Percentiles rank a stretch among this genome's conserved stretches.
Conservation (phyloP, 805 yeast species). For the Cyberlindnera suaveolens region DNA sequence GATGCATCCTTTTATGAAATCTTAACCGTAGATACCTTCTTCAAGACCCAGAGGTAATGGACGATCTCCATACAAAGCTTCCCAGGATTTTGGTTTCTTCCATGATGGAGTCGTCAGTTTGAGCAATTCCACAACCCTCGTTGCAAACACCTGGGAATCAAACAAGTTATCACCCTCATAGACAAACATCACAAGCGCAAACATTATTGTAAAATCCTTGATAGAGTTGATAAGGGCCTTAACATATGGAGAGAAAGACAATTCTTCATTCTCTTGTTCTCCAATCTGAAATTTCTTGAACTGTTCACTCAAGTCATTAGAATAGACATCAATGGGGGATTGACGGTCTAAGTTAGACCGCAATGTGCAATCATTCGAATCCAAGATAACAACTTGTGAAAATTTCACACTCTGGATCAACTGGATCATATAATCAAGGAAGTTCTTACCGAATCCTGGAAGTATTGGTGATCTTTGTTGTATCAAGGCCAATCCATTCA, state of each 20-base stretch:
- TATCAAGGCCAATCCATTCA: constrained; percentile 44
- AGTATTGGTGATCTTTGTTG: constrained; percentile 83
- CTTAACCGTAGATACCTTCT: constrained; percentile 66
- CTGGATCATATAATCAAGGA: constrained; percentile 47
- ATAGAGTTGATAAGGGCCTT: constrained; percentile 9
- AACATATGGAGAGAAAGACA: constrained; percentile 11
- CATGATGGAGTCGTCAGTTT: constrained; percentile 26
- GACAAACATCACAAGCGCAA: constrained; percentile 52
- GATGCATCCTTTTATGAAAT: not conserved
- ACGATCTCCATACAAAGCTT: constrained; percentile 73
- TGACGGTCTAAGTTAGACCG: constrained; percentile 4
- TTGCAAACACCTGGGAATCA: constrained; percentile 58
- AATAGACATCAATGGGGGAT: constrained; percentile 12
- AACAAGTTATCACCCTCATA: constrained; percentile 86
- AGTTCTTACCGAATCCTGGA: constrained; percentile 50
- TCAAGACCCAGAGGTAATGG: constrained; percentile 65
- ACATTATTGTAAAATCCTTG: constrained; percentile 18
- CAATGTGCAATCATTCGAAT: constrained; percentile 67
- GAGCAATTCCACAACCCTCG: constrained; percentile 26
- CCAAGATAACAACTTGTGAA: constrained; percentile 46
- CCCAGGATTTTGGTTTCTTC: constrained; percentile 73
- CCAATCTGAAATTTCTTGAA: constrained; percentile 14
- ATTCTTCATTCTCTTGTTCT: constrained; percentile 2
- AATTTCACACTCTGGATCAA: constrained; percentile 38
- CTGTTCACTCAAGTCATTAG: constrained; percentile 12